Base-by-base conservation (phyloP, 1,139 yeast species). In the Hansenula lynferdii region DNA sequence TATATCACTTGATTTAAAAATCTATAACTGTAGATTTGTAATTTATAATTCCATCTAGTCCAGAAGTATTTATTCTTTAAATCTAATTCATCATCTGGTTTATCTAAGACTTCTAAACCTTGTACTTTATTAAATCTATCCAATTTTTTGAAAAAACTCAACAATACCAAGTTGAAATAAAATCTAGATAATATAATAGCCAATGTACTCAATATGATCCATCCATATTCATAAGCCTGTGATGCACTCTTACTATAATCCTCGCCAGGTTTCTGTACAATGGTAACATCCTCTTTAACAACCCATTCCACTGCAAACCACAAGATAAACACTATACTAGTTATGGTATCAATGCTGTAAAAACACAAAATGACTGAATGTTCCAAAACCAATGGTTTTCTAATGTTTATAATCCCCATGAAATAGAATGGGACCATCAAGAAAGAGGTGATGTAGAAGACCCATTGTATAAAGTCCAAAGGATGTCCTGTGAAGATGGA, bases 401-500 rank as follows among this genome's bases (percentile, higher is more conserved):
- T 61, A 20, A 78, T 63, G 38, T 72, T 70, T 34, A 65, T 56
- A 42, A 84, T 68, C 0, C 86, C 94, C 36, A 72, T 65, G 8
- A 79, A 65, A 57, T 82, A 86, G 41, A 84, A 68, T n/a, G 89
- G 81, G 37, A 87, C 64, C 18, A 79, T 67, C 5, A 73, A 41
- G 15, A 86, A 66, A 5, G 95, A 82, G 48, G 81, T 61, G 28
- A 82, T 56, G 60, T 90, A 87, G 52, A 83, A 77, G 2, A 84
- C 49, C 95, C 96, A 85, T 57, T 92, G 97, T 68, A 84, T 68
- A 45, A 80, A 77, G 46, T 80, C 81, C 42, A 90, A 71, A 3
- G 94, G 95, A 54, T 89, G 96, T 2, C 96, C 94, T 0, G 97
- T 90, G 54, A 92, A 74, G 31, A 92, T 63, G 1, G 97, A 89